Evolutionary conservation across 2,329 filamentous ascomycete genomes (phyloP).

Genomic region (Ceratocystis alfenasii): DNA sequence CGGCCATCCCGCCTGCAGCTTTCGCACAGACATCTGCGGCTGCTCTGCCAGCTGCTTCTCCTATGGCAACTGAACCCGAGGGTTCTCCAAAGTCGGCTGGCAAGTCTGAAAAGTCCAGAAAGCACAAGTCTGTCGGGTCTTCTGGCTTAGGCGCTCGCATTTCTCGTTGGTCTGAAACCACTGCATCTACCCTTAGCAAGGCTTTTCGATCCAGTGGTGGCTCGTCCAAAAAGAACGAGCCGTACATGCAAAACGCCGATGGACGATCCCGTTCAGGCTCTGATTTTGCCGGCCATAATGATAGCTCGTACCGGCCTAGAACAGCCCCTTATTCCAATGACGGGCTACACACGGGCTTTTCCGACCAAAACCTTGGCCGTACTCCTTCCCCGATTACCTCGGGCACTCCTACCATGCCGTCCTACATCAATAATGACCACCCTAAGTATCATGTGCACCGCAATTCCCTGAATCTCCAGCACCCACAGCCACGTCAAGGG

Average conservation of each 20-base stretch:
- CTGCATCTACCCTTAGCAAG: slow-evolving; percentile 71
- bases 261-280: slow-evolving; percentile 63
- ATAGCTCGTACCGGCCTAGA: slow-evolving; percentile 38
- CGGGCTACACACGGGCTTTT: slow-evolving; percentile 46
- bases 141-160: slow-evolving; percentile 78
- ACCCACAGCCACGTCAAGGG: slow-evolving; percentile 64
- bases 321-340: slow-evolving; percentile 49
- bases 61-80: slow-evolving; percentile 51
- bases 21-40: slow-evolving; percentile 10
- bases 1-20: slow-evolving; percentile 12
- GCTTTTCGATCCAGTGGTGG: slow-evolving; percentile 55
- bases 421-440: slow-evolving; percentile 48
- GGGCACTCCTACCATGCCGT: slow-evolving; percentile 38
- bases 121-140: slow-evolving; percentile 77
- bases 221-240: slow-evolving; percentile 44
- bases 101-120: slow-evolving; percentile 61
- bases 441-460: slow-evolving; percentile 74
- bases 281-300: slow-evolving; percentile 56
- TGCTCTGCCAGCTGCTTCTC: slow-evolving; percentile 1
- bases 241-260: slow-evolving; percentile 29
- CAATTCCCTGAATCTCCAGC: slow-evolving; percentile 67
- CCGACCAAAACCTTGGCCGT: slow-evolving; percentile 37
- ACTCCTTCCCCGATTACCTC: slow-evolving; percentile 22
- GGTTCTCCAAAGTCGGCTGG: slow-evolving; percentile 49
- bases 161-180: slow-evolving; percentile 95